Evolutionary conservation across 2,329 filamentous ascomycete species (phyloP).

Genomic region (Pseudocercospora musae): DNA sequence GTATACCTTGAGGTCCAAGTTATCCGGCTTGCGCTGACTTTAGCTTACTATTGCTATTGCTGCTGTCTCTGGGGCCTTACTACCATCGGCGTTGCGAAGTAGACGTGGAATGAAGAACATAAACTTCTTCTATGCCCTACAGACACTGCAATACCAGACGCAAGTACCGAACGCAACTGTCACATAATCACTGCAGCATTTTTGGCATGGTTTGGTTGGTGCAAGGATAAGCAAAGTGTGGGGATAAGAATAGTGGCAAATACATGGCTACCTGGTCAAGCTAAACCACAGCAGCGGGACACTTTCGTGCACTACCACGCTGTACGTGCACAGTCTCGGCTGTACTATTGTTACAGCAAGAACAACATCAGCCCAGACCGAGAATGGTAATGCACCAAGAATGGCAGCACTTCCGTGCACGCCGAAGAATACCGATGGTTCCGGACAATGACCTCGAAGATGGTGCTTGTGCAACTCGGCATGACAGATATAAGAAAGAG

Average conservation of each 20-base stretch:
- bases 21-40: background rate
- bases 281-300: background rate
- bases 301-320: background rate
- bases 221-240: conserved; percentile 2
- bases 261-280: conserved; percentile 2
- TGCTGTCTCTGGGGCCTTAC: background rate
- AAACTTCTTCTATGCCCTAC: no score
- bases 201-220: conserved; percentile 5
- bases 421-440: background rate
- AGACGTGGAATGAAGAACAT: background rate
- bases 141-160: background rate
- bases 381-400: background rate
- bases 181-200: background rate
- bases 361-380: background rate
- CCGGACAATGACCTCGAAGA: background rate
- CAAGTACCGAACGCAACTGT: background rate
- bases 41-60: background rate
- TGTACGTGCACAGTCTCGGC: background rate
- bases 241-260: background rate
- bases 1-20: background rate
- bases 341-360: background rate
- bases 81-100: background rate
- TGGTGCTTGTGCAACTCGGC: background rate
- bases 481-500: conserved; percentile 11
- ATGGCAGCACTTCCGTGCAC: background rate